Conservation (phyloP, 352 stramenopile species). For the Phytophthora quininea region DNA sequence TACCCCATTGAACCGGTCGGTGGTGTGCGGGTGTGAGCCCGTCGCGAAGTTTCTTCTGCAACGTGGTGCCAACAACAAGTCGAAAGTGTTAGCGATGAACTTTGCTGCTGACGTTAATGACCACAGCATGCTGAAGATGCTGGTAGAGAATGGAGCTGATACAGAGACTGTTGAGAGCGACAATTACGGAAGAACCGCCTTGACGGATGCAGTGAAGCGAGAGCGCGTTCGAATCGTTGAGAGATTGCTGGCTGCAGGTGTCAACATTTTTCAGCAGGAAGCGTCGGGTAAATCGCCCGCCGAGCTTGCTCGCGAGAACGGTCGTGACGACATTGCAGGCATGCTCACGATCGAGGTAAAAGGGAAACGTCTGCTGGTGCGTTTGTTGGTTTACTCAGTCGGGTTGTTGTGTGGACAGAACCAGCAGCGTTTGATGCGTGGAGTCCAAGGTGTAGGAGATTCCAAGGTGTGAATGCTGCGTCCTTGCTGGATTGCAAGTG, state of each 20-base stretch:
- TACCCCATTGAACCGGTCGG: neutral
- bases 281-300: neutral
- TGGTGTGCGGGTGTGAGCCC: neutral
- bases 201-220: neutral
- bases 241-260: neutral
- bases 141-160: conserved; percentile 1
- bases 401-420: neutral
- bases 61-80: conserved; percentile 1
- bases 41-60: neutral
- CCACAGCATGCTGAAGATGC: neutral
- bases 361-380: neutral
- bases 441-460: neutral
- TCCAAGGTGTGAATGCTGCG: neutral
- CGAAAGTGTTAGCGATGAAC: neutral
- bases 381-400: neutral
- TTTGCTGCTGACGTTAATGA: neutral
- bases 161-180: neutral
- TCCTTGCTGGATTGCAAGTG: too few relatives aligned
- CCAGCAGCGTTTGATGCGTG: neutral
- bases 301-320: neutral
- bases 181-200: neutral
- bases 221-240: neutral
- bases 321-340: neutral
- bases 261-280: neutral
- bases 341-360: neutral